Percentiles rank a stretch among this genome's conserved stretches.
phyloP scores from a whole-genome alignment of 306 rosid species.

The Medicago ruthenica region DNA sequence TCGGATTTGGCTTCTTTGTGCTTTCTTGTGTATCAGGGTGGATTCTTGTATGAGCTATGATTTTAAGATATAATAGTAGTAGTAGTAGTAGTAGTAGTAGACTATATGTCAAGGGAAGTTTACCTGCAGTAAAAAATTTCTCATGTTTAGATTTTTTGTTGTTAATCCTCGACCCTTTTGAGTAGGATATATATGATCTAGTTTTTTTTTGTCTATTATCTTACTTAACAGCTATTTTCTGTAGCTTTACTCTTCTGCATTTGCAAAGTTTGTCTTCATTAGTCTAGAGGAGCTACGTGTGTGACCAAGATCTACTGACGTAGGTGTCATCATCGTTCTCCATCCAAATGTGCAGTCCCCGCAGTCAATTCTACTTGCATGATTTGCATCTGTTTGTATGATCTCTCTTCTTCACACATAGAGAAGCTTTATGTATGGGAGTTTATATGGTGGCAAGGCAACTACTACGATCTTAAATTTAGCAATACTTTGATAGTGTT shows the following conservation, averaged over 20 bases:
- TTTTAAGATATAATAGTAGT: no score
- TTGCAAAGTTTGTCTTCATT: not conserved
- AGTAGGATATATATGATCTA: not conserved
- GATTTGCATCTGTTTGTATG: no score
- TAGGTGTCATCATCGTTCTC: not conserved
- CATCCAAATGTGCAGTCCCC: not conserved
- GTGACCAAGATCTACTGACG: no score
- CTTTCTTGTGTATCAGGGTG: not conserved
- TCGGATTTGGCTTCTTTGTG: conserved; percentile 1
- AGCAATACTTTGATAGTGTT: no score
- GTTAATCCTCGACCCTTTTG: not conserved
- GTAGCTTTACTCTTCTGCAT: not conserved
- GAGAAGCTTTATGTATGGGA: no score
- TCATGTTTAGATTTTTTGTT: not conserved
- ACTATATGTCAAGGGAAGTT: not conserved
- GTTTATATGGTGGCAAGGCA: no score
- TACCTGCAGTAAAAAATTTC: not conserved
- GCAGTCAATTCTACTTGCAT: not conserved
- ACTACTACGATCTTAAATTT: no score
- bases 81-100: not conserved
- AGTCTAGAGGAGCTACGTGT: not conserved
- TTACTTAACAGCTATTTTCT: not conserved
- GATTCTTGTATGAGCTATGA: not conserved
- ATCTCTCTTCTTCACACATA: no score
- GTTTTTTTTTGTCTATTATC: not conserved